Conservation (phyloP, 306 rosid genomes). For the Vicia faba region DNA sequence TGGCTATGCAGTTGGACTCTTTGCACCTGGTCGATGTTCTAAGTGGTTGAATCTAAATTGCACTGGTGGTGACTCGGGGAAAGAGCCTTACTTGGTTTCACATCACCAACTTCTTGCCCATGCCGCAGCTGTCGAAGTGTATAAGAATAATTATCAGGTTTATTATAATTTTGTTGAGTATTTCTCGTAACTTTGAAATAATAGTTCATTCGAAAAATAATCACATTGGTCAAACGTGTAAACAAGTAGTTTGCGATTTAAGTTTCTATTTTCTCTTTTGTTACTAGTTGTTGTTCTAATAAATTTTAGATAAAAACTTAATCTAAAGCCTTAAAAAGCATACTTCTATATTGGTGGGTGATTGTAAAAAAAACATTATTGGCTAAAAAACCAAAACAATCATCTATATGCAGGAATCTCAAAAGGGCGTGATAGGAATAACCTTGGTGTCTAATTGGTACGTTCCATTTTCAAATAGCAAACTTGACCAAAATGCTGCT, state of each 20-base stretch:
- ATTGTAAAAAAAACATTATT: neutral
- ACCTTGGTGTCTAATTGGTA: slow-evolving; percentile 49
- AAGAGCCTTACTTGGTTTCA: slow-evolving; percentile 54
- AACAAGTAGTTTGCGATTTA: too few relatives aligned
- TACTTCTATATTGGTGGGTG: neutral
- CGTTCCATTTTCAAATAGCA: slow-evolving; percentile 43
- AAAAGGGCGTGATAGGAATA: slow-evolving; percentile 67
- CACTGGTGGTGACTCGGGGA: slow-evolving; percentile 53
- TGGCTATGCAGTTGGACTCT: slow-evolving; percentile 37
- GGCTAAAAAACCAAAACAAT: neutral
- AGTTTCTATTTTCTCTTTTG: too few relatives aligned
- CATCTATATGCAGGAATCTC: slow-evolving; percentile 46
- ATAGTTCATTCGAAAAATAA: too few relatives aligned
- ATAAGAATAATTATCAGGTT: slow-evolving; percentile 49
- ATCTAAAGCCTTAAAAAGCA: neutral
- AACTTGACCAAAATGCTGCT: slow-evolving; percentile 46
- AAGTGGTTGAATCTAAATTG: slow-evolving; percentile 46
- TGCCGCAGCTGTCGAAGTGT: slow-evolving; percentile 46
- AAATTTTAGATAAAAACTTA: neutral
- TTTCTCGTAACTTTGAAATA: too few relatives aligned
- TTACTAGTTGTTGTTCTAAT: too few relatives aligned
- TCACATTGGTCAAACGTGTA: too few relatives aligned
- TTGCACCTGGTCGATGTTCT: slow-evolving; percentile 60
- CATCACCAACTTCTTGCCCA: slow-evolving; percentile 65
- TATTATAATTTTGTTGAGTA: neutral